These are phyloP conservation scores for Nemania sp. DNA, from an alignment of 2,329 filamentous ascomycete species.

Conservation along the genomic window DNA sequence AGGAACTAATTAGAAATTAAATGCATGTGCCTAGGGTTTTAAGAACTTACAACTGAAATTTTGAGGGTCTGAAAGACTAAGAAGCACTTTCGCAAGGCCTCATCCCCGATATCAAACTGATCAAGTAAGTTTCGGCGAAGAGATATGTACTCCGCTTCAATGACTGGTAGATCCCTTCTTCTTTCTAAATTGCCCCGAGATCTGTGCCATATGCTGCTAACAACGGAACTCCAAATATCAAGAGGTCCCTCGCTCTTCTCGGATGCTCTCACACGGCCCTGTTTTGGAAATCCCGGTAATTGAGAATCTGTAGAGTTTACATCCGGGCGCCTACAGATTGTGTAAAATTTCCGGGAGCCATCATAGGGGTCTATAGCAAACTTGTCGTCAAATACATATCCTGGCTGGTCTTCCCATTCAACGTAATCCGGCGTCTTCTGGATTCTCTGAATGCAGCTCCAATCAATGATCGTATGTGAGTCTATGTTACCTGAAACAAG, in stretches of 20 bases:
- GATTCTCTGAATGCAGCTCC: slow-evolving; percentile 64
- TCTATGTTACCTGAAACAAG: slow-evolving; percentile 33
- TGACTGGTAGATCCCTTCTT: slow-evolving; percentile 80
- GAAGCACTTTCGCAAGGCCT: slow-evolving; percentile 66
- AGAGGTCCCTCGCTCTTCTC: slow-evolving; percentile 50
- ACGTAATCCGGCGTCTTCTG: slow-evolving; percentile 49
- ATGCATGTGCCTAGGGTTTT: neutral
- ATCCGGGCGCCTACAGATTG: slow-evolving; percentile 64
- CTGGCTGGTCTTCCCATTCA: slow-evolving; percentile 58
- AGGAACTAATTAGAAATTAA: slow-evolving; percentile 41
- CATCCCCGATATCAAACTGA: slow-evolving; percentile 67
- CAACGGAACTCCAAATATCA: slow-evolving; percentile 85
- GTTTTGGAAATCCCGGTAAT: slow-evolving; percentile 65
- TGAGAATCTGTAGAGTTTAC: slow-evolving; percentile 74
- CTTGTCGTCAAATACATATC: slow-evolving; percentile 64
- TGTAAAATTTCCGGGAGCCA: slow-evolving; percentile 72
- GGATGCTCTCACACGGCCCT: slow-evolving; percentile 56
- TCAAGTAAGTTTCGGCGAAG: slow-evolving; percentile 88
- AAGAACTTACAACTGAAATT: slow-evolving; percentile 76
- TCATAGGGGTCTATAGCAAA: slow-evolving; percentile 70
- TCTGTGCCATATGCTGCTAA: slow-evolving; percentile 80
- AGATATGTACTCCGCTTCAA: slow-evolving; percentile 78
- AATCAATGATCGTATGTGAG: slow-evolving; percentile 65
- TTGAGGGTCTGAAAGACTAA: slow-evolving; percentile 81
- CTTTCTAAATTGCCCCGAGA: slow-evolving; percentile 65